phyloP scores from a whole-genome alignment of 1,284 basidiomycete species.

The Puccinia horiana region DNA sequence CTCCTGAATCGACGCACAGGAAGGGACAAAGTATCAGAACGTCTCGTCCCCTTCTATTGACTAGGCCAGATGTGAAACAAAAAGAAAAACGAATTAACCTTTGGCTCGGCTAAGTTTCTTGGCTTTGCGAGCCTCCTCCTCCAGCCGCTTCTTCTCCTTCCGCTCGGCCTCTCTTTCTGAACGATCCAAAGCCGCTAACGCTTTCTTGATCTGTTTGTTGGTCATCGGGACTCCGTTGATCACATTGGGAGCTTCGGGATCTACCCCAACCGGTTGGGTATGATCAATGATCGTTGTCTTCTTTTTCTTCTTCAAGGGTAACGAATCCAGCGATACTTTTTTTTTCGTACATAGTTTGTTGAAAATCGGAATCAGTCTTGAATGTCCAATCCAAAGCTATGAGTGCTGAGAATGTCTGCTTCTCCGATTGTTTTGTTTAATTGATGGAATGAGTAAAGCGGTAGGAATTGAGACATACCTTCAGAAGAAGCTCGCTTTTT shows the following conservation, averaged over 20 bases:
- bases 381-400: too few relatives aligned
- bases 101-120: slow-evolving; percentile 37
- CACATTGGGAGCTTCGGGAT: neutral
- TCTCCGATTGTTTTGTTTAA: neutral
- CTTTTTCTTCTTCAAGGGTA: slow-evolving; percentile 36
- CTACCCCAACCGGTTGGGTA: neutral
- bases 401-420: neutral
- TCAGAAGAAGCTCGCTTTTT: slow-evolving; percentile 42
- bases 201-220: slow-evolving; percentile 31
- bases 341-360: neutral
- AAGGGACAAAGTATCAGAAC: neutral
- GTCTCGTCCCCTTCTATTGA: neutral
- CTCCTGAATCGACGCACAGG: slow-evolving; percentile 44
- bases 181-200: neutral
- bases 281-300: slow-evolving; percentile 41
- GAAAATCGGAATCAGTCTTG: neutral
- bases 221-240: slow-evolving; percentile 16
- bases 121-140: slow-evolving; percentile 42
- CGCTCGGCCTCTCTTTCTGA: slow-evolving; percentile 36
- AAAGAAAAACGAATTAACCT: slow-evolving; percentile 5
- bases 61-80: neutral
- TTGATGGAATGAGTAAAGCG: neutral
- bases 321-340: slow-evolving; percentile 37
- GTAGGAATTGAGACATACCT: slow-evolving; percentile 2
- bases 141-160: slow-evolving; percentile 31